These are phyloP conservation scores for Rubia yunnanensis DNA, from an alignment of 257 asterid species.

Conservation along the genomic window DNA sequence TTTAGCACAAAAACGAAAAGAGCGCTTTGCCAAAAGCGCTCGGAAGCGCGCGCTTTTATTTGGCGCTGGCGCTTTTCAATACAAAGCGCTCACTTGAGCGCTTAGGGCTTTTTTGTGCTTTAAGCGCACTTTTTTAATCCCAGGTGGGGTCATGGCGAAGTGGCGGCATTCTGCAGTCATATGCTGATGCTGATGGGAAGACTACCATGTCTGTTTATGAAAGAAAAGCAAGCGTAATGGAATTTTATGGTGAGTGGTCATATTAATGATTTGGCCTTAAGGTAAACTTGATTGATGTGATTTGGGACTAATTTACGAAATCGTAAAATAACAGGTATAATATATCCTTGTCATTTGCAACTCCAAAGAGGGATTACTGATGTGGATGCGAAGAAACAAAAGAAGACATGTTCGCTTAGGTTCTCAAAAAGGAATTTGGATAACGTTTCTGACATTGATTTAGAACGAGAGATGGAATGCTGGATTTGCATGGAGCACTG, in stretches of 20 bases:
- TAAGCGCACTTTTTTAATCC: too few species aligned
- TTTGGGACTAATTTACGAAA: background rate
- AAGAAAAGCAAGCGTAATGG: constrained; percentile 28
- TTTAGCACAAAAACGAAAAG: too few species aligned
- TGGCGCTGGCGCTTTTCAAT: too few species aligned
- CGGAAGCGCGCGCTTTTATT: too few species aligned
- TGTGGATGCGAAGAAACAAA: constrained; percentile 26
- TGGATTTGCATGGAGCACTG: constrained; percentile 30
- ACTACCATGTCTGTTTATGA: constrained; percentile 24
- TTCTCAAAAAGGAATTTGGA: constrained; percentile 17
- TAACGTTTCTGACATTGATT: constrained; percentile 11
- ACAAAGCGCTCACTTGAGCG: too few species aligned
- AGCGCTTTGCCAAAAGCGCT: too few species aligned
- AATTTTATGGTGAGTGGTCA: constrained; percentile 28
- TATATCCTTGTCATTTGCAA: constrained; percentile 28
- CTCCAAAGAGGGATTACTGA: constrained; percentile 34
- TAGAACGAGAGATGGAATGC: constrained; percentile 32
- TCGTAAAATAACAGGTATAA: constrained; percentile 15
- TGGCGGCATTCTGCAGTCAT: constrained; percentile 21
- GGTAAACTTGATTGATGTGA: background rate
- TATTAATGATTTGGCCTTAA: background rate
- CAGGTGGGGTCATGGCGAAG: constrained; percentile 2
- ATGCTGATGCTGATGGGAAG: constrained; percentile 28
- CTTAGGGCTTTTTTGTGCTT: too few species aligned
- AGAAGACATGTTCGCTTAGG: constrained; percentile 19